phyloP scores from a whole-genome alignment of 495 filamentous ascomycete species.

The Penicillium goetzii region DNA sequence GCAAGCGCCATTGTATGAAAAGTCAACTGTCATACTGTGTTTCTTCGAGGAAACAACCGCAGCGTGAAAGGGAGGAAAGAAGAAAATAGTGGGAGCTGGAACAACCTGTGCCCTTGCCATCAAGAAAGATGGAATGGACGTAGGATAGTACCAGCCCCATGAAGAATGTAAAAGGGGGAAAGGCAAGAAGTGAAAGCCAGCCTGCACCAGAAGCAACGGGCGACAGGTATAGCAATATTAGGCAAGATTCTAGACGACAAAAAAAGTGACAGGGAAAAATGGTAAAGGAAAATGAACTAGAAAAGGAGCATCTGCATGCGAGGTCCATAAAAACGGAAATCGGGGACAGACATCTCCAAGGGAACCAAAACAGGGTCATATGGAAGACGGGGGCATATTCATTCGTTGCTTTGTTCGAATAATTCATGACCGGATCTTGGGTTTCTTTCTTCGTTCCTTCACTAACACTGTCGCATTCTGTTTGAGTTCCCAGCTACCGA shows the following conservation, averaged over 20 bases:
- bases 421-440: slow-evolving; percentile 33
- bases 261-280: slow-evolving; percentile 28
- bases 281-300: slow-evolving; percentile 15
- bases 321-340: slow-evolving; percentile 9
- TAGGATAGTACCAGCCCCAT: background rate
- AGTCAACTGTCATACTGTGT: background rate
- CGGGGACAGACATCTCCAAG: slow-evolving; percentile 9
- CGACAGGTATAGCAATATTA: slow-evolving; percentile 21
- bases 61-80: background rate
- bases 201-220: slow-evolving; percentile 15
- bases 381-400: slow-evolving; percentile 33
- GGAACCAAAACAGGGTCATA: slow-evolving; percentile 18
- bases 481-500: slow-evolving; percentile 8
- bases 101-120: background rate
- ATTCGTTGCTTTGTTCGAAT: slow-evolving; percentile 38
- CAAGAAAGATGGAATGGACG: background rate
- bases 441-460: slow-evolving; percentile 17
- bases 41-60: background rate
- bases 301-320: slow-evolving; percentile 21
- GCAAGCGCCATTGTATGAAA: slow-evolving; percentile 6
- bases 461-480: slow-evolving; percentile 11
- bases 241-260: slow-evolving; percentile 29
- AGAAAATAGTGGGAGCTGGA: background rate
- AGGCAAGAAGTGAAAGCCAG: slow-evolving; percentile 16
- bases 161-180: slow-evolving; percentile 1